Evolutionary conservation across 495 filamentous ascomycete species (phyloP), one percentile per base, ranked within the genome.

Genomic region (Polyplosphaeria fusca): DNA sequence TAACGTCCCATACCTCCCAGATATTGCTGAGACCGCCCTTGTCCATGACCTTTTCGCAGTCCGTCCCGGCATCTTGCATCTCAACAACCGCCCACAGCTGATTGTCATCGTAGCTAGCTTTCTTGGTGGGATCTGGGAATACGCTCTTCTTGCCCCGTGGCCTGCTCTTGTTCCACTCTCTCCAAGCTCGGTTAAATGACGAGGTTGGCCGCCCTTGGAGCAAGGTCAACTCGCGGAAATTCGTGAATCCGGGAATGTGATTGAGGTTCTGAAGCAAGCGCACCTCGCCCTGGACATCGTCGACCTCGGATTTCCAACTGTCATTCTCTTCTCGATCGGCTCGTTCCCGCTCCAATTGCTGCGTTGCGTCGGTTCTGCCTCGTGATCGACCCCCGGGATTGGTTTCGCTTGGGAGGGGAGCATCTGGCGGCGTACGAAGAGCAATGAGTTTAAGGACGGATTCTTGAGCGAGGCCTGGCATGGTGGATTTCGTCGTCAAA

Each of bases 181-280:
- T 76, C 64, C 80, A 85, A 16, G 89, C 88, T 28, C 78, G 71
- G 24, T 83, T 73, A 43, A 93, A 82, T 0, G 74, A 70, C 25
- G 73, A 70, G 7, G 86, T 79, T 9, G 87, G 83, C 16, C 79
- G 79, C 0, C 91, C 91, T 61, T 82, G 73, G 0, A 95, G 75
- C 5, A 96, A 74, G 41, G 86, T 83, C 4, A 87, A 79, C 40
- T 86, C 84, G 64, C 90, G 82, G 73, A 92, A 92, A n/a, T 85
- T 78, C n/a, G 89, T 88, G 69, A 94, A 96, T n/a, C 91, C 91
- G 1, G 89, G 88, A 39, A 92, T 83, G 16, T 82, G 79, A 42
- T 86, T 83, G 20, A 96, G 79, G 51, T 80, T 84, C 52, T 89
- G 84, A 18, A 91, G 83, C 51, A 93, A 85, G 50, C 77, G 77